Evolutionary conservation across 2,329 filamentous ascomycete genomes (phyloP).

Genomic region (Pseudonectria foliicola): DNA sequence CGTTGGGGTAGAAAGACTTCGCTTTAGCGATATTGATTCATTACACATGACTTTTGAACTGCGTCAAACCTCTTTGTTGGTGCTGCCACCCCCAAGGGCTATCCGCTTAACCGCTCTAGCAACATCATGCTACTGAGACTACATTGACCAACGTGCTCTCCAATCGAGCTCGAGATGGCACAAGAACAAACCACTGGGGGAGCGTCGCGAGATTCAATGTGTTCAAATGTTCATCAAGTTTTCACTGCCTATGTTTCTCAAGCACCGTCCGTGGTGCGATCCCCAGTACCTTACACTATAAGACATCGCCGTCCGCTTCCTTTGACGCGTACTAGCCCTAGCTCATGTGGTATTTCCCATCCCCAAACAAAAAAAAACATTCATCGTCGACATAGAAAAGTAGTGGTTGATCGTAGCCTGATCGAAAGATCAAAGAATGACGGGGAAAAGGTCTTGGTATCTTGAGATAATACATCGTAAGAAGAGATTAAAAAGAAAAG

Average conservation of each 20-base stretch:
- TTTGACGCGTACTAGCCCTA: no score
- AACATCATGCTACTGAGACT: no score
- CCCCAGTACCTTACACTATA: not conserved
- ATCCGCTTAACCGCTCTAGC: no score
- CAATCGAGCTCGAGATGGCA: no score
- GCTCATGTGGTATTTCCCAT: not conserved
- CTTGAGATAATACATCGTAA: conserved; percentile 1
- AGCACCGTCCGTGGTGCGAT: conserved; percentile 4
- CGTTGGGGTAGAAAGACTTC: no score
- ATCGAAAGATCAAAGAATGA: conserved; percentile 17
- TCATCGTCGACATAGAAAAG: conserved; percentile 20
- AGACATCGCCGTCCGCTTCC: no score
- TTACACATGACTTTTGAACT: no score
- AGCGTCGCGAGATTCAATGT: not conserved
- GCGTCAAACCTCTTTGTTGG: no score
- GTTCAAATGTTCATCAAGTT: not conserved
- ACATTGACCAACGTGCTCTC: no score
- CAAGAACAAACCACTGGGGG: not conserved
- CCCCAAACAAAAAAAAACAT: conserved; percentile 7
- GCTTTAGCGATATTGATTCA: no score
- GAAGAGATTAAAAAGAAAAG: conserved; percentile 9
- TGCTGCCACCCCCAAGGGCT: no score
- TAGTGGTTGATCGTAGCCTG: conserved; percentile 9
- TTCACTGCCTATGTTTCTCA: not conserved
- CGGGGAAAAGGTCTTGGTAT: conserved; percentile 6